Base-by-base conservation (phyloP, 192 early-diverging fungal genomes). In the Podochytrium sp. region DNA sequence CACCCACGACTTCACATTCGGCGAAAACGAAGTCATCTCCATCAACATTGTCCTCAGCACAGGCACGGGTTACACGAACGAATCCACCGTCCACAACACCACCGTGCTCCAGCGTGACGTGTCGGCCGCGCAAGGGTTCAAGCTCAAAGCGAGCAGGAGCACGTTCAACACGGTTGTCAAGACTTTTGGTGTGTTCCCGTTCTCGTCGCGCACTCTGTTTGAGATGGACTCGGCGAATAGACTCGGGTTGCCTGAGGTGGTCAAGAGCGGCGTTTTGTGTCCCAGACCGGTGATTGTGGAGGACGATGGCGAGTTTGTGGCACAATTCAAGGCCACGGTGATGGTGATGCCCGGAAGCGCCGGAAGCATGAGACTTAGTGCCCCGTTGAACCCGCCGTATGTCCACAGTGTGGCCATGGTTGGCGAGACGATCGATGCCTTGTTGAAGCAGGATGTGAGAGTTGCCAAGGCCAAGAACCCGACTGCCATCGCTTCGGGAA, bases 251-350 rank as follows among this genome's bases (percentile, higher is more conserved):
- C 77, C 91, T 40, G 96, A 96, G 78, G 93, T 91, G 77, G 80
- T 87, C 74, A 90, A 90, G 83, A 90, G 91, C 78, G 85, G 86
- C 53, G 85, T 94, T 51, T 86, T 95, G 41, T 79, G 86, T 47
- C 87, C 92, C 30, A 91, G 92, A 65, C 86, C 90, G 38, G 86
- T 96, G 29, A 83, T 91, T 73, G 84, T 90, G 76, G 94, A 92
- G 69, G 85, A 85, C 81, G 80, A 76, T 3, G 35, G n/a, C 18
- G 66, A 52, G 29, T 41, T 69, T 38, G 93, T 95, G 63, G 96
- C 93, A 43, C 94, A 96, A 77, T 94, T 95, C 83, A 89, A 91
- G 75, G 87, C 91, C 74, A 98, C 96, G 14, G 90, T 92, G 56
- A 83, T 95, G 62, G 84, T 98, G 74, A 89, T 90, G 77, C 92